These are phyloP conservation scores for Magnaporthiopsis poae DNA, from an alignment of 2,329 filamentous ascomycete species.

Conservation along the genomic window DNA sequence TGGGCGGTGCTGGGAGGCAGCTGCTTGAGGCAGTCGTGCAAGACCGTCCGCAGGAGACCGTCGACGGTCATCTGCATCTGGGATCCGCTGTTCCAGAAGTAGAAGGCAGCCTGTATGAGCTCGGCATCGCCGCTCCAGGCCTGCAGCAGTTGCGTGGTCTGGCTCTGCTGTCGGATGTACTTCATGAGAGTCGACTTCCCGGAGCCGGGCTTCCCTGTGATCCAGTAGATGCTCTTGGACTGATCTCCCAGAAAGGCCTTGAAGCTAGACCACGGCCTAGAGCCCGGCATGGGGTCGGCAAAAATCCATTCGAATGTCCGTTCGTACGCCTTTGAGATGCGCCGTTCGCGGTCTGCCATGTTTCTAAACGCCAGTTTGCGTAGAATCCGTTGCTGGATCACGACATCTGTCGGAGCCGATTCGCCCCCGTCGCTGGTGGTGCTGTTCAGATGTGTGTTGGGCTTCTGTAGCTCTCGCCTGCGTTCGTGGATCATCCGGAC, in stretches of 20 bases:
- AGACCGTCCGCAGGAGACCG: too few relatives aligned
- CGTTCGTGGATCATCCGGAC: not conserved
- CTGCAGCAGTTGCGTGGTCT: too few relatives aligned
- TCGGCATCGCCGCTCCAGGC: too few relatives aligned
- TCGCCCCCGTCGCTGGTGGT: too few relatives aligned
- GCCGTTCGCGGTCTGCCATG: not conserved
- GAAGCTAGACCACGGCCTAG: constrained; percentile 8
- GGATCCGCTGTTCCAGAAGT: too few relatives aligned
- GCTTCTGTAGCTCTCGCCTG: not conserved
- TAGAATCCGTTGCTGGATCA: not conserved
- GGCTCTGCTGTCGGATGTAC: constrained; percentile 6
- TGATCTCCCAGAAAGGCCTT: constrained; percentile 6
- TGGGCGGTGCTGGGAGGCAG: too few relatives aligned
- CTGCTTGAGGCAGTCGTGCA: too few relatives aligned
- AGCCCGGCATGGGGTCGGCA: not conserved
- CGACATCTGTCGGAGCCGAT: too few relatives aligned
- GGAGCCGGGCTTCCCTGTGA: constrained; percentile 14
- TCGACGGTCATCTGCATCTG: too few relatives aligned
- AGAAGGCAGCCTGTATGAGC: too few relatives aligned
- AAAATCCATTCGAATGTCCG: constrained; percentile 12
- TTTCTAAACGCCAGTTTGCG: not conserved
- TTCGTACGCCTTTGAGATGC: not conserved
- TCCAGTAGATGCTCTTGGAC: constrained; percentile 12
- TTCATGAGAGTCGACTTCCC: constrained; percentile 16
- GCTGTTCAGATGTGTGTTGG: too few relatives aligned